A percentile compares a stretch with the other conserved stretches of the same genome.
phyloP scores from a whole-genome alignment of 352 stramenopile genomes.

The Pythium rhizo-oryzae region DNA sequence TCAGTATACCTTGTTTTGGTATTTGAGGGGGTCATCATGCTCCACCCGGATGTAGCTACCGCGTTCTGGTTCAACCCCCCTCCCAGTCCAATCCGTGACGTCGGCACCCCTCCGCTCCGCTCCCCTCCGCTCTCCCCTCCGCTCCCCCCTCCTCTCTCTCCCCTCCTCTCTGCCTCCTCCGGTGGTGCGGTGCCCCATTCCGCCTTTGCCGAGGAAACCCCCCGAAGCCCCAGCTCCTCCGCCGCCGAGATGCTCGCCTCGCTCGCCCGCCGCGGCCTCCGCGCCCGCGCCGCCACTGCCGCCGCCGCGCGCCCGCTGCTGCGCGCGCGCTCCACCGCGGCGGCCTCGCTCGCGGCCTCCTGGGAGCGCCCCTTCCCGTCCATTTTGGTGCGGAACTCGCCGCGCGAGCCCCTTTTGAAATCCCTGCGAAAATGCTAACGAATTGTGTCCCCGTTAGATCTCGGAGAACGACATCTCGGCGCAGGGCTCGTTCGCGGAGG shows the following conservation, averaged over 20 bases:
- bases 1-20: neutral
- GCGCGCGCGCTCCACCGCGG: slow-evolving; percentile 39
- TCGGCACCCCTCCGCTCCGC: slow-evolving; percentile 3
- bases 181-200: slow-evolving; percentile 1
- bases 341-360: slow-evolving; percentile 58
- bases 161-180: neutral
- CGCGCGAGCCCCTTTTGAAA: neutral
- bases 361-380: slow-evolving; percentile 83
- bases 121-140: slow-evolving; percentile 3
- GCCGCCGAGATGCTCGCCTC: slow-evolving; percentile 18
- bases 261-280: slow-evolving; percentile 19
- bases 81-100: slow-evolving; percentile 2
- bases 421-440: neutral
- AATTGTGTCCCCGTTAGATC: slow-evolving; percentile 38
- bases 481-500: slow-evolving; percentile 89
- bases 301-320: slow-evolving; percentile 21
- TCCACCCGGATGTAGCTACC: neutral
- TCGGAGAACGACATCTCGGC: slow-evolving; percentile 71
- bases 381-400: slow-evolving; percentile 59
- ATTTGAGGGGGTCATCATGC: neutral
- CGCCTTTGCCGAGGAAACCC: slow-evolving; percentile 4
- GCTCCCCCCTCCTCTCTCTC: slow-evolving; percentile 4
- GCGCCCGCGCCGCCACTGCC: slow-evolving; percentile 20
- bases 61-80: slow-evolving; percentile 16
- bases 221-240: neutral